phyloP scores from a whole-genome alignment of 2,329 filamentous ascomycete species.

The Fusarium stilboides region DNA sequence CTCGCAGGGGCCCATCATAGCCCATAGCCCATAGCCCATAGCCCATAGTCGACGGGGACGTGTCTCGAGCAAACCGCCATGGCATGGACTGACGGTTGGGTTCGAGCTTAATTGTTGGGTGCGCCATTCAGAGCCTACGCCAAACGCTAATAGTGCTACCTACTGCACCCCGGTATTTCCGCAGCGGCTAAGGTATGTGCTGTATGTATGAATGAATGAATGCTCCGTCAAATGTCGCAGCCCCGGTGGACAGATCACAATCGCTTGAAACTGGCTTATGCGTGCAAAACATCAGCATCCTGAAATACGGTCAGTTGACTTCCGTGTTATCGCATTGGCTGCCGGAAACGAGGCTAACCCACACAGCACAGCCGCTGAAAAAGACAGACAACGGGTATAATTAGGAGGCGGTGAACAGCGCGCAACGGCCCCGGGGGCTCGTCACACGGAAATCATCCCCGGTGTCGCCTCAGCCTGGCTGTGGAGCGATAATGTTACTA shows the following conservation, averaged over 20 bases:
- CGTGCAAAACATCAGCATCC: conserved; percentile 32
- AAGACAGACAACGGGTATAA: conserved; percentile 24
- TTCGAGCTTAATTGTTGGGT: conserved; percentile 53
- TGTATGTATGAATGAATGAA: conserved; percentile 24
- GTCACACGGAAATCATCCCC: conserved; percentile 50
- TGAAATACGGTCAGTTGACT: conserved; percentile 39
- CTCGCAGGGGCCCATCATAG: conserved; percentile 32
- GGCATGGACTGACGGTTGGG: conserved; percentile 49
- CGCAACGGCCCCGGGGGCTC: conserved; percentile 41
- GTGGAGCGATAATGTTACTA: conserved; percentile 42
- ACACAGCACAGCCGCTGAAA: conserved; percentile 28
- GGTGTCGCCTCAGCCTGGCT: conserved; percentile 47
- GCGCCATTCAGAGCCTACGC: conserved; percentile 36
- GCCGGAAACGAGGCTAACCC: conserved; percentile 26
- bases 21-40: conserved; percentile 7
- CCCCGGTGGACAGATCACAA: conserved; percentile 25
- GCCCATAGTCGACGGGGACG: conserved; percentile 43
- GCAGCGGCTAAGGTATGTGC: conserved; percentile 42
- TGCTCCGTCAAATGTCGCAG: conserved; percentile 22
- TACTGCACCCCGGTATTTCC: conserved; percentile 48
- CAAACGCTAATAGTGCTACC: conserved; percentile 33
- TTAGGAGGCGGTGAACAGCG: conserved; percentile 49
- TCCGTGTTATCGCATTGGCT: conserved; percentile 39
- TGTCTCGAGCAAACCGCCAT: conserved; percentile 48
- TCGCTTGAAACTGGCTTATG: conserved; percentile 31